Evolutionary conservation across 352 stramenopile genomes (phyloP).

Genomic region (Aphanomyces stellatus): DNA sequence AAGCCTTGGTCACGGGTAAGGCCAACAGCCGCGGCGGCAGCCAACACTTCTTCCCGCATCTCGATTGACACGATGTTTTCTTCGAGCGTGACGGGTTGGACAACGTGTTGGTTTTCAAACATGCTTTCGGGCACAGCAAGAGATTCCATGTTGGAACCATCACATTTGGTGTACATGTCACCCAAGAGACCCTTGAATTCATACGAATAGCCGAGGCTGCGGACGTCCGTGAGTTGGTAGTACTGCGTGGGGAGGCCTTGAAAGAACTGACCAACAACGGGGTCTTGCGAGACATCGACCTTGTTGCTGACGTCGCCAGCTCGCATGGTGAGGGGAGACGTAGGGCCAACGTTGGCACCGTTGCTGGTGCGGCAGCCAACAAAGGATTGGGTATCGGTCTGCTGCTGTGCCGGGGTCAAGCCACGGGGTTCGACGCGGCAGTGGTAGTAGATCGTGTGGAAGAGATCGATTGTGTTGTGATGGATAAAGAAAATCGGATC

Average conservation of each 20-base stretch:
- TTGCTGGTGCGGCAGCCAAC: background rate
- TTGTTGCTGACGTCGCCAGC: conserved; percentile 38
- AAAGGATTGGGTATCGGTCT: background rate
- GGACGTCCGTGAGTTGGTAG: conserved; percentile 34
- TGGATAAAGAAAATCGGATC: conserved; percentile 17
- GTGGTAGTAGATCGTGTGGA: conserved; percentile 1
- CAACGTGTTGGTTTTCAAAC: background rate
- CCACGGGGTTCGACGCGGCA: background rate
- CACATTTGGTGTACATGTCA: conserved; percentile 32
- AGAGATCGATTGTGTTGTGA: conserved; percentile 2
- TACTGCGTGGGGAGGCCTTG: conserved; percentile 23
- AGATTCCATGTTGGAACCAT: conserved; percentile 9
- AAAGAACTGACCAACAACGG: conserved; percentile 18
- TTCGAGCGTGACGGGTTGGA: background rate
- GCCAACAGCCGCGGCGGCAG: no score
- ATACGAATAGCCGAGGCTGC: conserved; percentile 46
- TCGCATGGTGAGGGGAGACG: background rate
- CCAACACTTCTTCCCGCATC: background rate
- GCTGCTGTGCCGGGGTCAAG: background rate
- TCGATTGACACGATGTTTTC: background rate
- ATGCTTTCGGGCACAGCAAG: background rate
- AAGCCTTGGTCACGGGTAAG: background rate
- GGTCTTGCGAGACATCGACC: conserved; percentile 5
- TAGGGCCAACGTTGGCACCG: background rate
- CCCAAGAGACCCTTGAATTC: conserved; percentile 37